A percentile compares a stretch with the other conserved stretches of the same genome.
Conservation (phyloP, 148 eudicot species). For the Heliosperma pusillum region DNA sequence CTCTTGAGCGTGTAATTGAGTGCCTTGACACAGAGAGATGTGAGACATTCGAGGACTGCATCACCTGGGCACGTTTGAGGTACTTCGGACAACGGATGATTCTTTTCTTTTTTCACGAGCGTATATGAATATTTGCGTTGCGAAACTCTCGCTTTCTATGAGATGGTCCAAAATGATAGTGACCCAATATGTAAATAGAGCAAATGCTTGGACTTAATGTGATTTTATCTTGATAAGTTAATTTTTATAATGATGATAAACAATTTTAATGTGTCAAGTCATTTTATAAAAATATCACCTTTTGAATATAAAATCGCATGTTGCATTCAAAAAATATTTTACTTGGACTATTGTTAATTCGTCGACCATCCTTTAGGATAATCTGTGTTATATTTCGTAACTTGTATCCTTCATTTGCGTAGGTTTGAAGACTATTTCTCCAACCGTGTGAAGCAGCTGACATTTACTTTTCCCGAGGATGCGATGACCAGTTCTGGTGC, state of each 20-base stretch:
- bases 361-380: background rate
- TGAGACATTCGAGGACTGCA: conserved; percentile 62
- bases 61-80: conserved; percentile 76
- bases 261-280: background rate
- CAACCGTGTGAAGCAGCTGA: conserved; percentile 68
- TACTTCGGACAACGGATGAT: conserved; percentile 13
- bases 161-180: background rate
- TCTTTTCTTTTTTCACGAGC: background rate
- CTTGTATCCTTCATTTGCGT: conserved; percentile 14
- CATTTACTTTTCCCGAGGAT: conserved; percentile 72
- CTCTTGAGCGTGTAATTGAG: conserved; percentile 62
- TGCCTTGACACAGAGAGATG: conserved; percentile 66
- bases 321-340: background rate
- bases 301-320: background rate
- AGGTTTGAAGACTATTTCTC: conserved; percentile 80
- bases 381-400: background rate
- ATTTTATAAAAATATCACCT: background rate
- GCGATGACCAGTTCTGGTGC: conserved; percentile 60
- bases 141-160: background rate
- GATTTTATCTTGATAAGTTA: no score
- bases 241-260: background rate
- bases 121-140: background rate
- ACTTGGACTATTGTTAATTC: background rate
- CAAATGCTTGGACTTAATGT: background rate
- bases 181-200: background rate